Base-by-base conservation (phyloP, 225 moss, liverwort and hornwort species). In the Bryoerythrophyllum caledonicum region DNA sequence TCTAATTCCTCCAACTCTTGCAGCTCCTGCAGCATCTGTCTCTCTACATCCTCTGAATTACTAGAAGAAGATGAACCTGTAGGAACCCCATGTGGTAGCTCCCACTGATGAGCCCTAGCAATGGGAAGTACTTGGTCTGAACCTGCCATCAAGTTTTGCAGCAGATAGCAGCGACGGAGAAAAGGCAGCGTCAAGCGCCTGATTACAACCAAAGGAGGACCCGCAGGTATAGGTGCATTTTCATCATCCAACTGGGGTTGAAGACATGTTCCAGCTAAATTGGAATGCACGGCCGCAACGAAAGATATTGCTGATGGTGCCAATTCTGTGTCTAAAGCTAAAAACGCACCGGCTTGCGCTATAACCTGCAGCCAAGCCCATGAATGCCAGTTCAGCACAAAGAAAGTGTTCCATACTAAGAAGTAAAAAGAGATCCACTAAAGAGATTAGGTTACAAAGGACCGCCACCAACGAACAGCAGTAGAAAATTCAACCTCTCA, bases 1-100 rank as follows among this genome's bases (percentile, higher is more conserved):
- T 96, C 96, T 59, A 96, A 71, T 62, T 94, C 89, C 35, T 92
- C 92, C 76, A 96, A 75, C 78, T 96, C 96, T 83, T 91, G 91
- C 82, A 91, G 63, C 57, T 96, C 96, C 73, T 69, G 77, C 53
- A 78, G 55, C 28, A 88, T 60, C 60, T 86, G 81, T 53, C 86
- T 83, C 78, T 89, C 89, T 74, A 51, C 76, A 79, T 85, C 70
- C 73, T 82, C 75, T 61, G 63, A 20, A 77, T 73, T 79, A 73
- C 74, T 72, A 54, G 88, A 83, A 44, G 65, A 60, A 43, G 82
- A 61, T 41, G 77, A 75, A 5, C 71, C 79, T 57, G 51, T 72
- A 55, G 64, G 71, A 88, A 79, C 13, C 48, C 77, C 78, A 78
- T 72, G 92, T 60, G 94, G 92, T 26, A 94, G 83, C 80, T 96